Evolutionary conservation across 208 protist species (phyloP).

Genomic region (Trypanosomatidae sp.): DNA sequence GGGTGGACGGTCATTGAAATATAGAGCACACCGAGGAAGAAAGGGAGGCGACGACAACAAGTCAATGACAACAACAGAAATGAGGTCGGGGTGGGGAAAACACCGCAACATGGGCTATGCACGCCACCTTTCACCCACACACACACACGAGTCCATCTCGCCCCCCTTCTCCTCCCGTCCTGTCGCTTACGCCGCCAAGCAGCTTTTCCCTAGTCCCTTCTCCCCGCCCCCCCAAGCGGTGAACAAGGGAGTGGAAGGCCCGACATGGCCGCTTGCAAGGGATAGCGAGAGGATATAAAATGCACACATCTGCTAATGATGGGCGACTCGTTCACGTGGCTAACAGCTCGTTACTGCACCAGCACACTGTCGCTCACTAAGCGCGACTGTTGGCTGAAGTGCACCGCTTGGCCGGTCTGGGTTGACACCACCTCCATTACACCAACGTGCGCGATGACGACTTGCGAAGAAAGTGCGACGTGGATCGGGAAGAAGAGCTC

Average conservation of each 20-base stretch:
- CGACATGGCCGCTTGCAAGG: background rate
- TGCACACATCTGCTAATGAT: background rate
- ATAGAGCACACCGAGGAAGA: background rate
- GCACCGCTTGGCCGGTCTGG: slow-evolving; percentile 53
- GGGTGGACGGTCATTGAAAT: background rate
- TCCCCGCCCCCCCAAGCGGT: background rate
- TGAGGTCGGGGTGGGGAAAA: background rate
- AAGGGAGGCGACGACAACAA: no score
- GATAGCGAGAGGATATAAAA: background rate
- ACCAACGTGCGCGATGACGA: slow-evolving; percentile 47
- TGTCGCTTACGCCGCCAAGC: background rate
- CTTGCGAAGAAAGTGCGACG: slow-evolving; percentile 44
- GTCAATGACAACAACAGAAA: background rate
- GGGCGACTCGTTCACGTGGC: background rate
- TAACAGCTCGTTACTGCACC: slow-evolving; percentile 33
- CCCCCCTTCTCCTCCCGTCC: background rate
- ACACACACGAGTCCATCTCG: slow-evolving; percentile 1
- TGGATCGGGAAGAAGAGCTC: slow-evolving; percentile 80
- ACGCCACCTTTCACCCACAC: background rate
- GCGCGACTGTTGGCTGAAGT: slow-evolving; percentile 58
- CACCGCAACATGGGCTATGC: background rate
- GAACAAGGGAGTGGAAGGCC: background rate
- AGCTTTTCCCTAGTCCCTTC: background rate
- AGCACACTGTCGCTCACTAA: slow-evolving; percentile 52
- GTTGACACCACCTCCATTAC: slow-evolving; percentile 62